Evolutionary conservation across 257 asterid genomes (phyloP).

Genomic region (Mentha longifolia): DNA sequence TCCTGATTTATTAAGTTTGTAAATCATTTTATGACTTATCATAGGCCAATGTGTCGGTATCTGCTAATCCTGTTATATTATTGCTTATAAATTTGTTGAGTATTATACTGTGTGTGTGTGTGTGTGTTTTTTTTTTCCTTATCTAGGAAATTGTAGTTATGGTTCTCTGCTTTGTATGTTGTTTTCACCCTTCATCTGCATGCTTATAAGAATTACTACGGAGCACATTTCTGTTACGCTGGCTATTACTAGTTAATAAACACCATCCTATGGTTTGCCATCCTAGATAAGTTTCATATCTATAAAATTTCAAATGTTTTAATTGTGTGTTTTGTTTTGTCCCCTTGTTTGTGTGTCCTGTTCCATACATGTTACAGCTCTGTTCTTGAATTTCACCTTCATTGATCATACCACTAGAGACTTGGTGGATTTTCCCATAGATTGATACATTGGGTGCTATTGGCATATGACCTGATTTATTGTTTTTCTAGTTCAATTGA

Average conservation of each 20-base stretch:
- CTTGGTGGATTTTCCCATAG: neutral
- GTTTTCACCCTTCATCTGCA: neutral
- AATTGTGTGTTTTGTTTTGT: neutral
- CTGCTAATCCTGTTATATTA: neutral
- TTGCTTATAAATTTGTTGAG: neutral
- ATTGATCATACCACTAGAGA: neutral
- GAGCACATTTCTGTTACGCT: neutral
- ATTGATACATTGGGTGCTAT: neutral
- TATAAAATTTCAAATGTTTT: neutral
- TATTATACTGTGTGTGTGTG: neutral
- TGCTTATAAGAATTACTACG: neutral
- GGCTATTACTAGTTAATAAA: neutral
- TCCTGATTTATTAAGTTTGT: neutral
- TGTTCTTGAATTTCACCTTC: constrained; percentile 3
- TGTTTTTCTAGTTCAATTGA: neutral
- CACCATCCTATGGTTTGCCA: neutral
- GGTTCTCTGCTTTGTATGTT: neutral
- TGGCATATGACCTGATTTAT: constrained; percentile 11
- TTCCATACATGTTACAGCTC: neutral
- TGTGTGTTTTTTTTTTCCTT: too few relatives aligned
- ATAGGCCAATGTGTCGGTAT: neutral
- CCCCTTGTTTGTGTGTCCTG: neutral
- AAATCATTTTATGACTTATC: neutral
- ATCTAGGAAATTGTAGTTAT: neutral
- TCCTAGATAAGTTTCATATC: neutral